These are phyloP conservation scores for Trichophyton verrucosum DNA, from an alignment of 2,329 filamentous ascomycete species.

Conservation along the genomic window DNA sequence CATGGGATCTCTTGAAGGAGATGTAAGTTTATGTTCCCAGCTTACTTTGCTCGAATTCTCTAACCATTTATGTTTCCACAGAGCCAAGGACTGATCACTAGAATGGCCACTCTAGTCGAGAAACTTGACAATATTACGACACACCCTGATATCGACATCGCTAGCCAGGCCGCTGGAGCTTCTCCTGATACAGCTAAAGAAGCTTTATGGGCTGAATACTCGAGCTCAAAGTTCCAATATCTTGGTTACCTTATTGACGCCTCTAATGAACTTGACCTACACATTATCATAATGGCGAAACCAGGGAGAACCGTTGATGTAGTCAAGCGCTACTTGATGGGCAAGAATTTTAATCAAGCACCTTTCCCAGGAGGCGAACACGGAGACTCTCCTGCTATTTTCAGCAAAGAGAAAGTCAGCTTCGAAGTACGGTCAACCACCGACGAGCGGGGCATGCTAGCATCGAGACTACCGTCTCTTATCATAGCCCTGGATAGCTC, in stretches of 20 bases:
- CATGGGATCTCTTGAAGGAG: slow-evolving; percentile 7
- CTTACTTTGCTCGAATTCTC: neutral
- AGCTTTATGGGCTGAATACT: slow-evolving; percentile 36
- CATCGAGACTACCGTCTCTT: slow-evolving; percentile 26
- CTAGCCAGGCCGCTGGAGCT: slow-evolving; percentile 25
- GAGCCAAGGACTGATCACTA: slow-evolving; percentile 18
- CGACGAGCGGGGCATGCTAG: slow-evolving; percentile 21
- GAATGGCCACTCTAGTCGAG: slow-evolving; percentile 25
- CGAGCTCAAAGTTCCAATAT: slow-evolving; percentile 35
- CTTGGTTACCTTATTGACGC: slow-evolving; percentile 32
- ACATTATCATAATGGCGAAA: slow-evolving; percentile 30
- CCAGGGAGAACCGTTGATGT: slow-evolving; percentile 26
- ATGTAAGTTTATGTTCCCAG: slow-evolving; percentile 17
- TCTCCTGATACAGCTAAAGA: slow-evolving; percentile 26
- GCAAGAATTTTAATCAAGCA: slow-evolving; percentile 19
- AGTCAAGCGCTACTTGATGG: slow-evolving; percentile 32
- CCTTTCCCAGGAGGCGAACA: slow-evolving; percentile 16
- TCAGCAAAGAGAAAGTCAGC: slow-evolving; percentile 25
- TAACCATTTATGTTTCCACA: slow-evolving; percentile 6
- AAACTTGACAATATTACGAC: slow-evolving; percentile 32
- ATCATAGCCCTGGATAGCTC: slow-evolving; percentile 35
- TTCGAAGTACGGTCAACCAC: slow-evolving; percentile 25
- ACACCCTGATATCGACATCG: slow-evolving; percentile 35
- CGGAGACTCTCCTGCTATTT: slow-evolving; percentile 23
- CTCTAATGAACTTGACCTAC: slow-evolving; percentile 24